Base-by-base conservation (phyloP, 768 basidiomycete genomes). In the Amanita jacksonii region DNA sequence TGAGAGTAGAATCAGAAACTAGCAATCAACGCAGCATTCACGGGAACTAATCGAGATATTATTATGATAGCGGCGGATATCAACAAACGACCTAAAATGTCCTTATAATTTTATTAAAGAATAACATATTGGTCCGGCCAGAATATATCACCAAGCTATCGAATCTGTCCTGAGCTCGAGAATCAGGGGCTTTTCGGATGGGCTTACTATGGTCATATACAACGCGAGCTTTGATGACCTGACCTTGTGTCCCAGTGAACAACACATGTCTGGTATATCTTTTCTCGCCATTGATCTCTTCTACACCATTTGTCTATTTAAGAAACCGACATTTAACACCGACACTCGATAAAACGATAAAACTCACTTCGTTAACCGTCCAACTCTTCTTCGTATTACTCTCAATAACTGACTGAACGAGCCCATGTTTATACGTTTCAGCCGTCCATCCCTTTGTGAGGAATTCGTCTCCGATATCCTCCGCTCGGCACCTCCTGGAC, bases 301-400 rank as follows among this genome's bases (percentile, higher is more conserved):
- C 68, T 16, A 85, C 69, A 18, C 82, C 84, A 83, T 83, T 86
- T 12, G 68, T 61, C 71, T 70, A 45, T 23, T 31, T 7, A 36
- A 41, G 39, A 24, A 33, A 49, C 25, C 24, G 20, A 4, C 43
- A 13, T 34, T 27, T 10, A 33, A 23, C 42, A 43, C 37, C 15
- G 32, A 42, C 5, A 19, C 23, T 22, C 7, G 18, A 2, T 5
- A 52, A n/a, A n/a, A n/a, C n/a, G n/a, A n/a, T n/a, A n/a, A n/a
- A n/a, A n/a, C 62, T 25, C 46, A 81, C 85, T 73, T 83, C 80
- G 33, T 77, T 59, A 1, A 69, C 79, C 47, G 63, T 73, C 85
- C 85, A 88, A 4, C 76, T 83, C 69, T 79, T 82, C 4, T 64
- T 60, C 1, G 81, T 79, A 43, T 85, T 70, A 53, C 78, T 85